Evolutionary conservation across 305 asterid genomes (phyloP).

Genomic region (Fraxinus paxiana): DNA sequence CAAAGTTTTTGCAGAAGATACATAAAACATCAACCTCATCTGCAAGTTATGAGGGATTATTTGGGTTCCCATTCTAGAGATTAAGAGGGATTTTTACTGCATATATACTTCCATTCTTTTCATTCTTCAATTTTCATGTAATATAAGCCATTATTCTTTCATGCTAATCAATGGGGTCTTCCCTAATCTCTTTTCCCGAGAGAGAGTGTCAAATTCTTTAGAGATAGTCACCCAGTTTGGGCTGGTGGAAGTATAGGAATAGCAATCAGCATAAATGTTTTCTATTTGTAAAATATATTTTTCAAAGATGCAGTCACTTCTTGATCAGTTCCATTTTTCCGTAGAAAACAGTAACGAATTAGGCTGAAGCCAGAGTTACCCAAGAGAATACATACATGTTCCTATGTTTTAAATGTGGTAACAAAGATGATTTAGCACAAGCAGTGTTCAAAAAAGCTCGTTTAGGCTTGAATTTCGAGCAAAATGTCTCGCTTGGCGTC

Average conservation of each 20-base stretch:
- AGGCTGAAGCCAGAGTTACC: neutral
- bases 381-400: neutral
- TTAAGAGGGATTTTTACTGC: slow-evolving; percentile 21
- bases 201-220: neutral
- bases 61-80: neutral
- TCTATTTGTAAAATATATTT: neutral
- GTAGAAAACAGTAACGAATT: neutral
- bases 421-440: neutral
- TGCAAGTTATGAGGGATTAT: slow-evolving; percentile 23
- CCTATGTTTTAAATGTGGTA: neutral
- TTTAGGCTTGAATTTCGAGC: neutral
- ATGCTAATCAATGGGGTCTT: neutral
- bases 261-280: neutral
- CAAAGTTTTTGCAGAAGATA: slow-evolving; percentile 74
- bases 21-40: slow-evolving; percentile 22
- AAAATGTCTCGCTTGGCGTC: neutral
- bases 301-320: neutral
- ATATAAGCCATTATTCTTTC: slow-evolving; percentile 1
- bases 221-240: slow-evolving; percentile 16
- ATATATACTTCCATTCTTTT: slow-evolving; percentile 25
- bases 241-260: slow-evolving; percentile 20
- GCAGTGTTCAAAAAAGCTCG: neutral
- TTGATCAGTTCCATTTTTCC: neutral
- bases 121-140: slow-evolving; percentile 17
- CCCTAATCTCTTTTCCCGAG: neutral